Evolutionary conservation across 257 asterid species (phyloP).

Genomic region (Solanum bukasovii): DNA sequence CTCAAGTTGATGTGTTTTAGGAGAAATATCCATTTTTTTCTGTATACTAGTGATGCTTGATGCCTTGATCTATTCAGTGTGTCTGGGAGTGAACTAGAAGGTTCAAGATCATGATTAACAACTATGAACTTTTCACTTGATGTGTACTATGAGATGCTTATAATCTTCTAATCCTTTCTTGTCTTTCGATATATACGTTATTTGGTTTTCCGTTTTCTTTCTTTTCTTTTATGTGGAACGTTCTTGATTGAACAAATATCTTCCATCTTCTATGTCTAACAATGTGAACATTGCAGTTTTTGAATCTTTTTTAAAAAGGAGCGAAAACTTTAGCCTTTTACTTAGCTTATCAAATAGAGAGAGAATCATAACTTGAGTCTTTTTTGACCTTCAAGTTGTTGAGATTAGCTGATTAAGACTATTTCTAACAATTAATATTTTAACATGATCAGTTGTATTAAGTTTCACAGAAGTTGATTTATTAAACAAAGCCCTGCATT

Average conservation of each 20-base stretch:
- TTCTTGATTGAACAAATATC: not conserved
- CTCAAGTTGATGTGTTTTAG: not conserved
- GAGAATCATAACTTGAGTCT: not conserved
- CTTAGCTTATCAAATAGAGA: not conserved
- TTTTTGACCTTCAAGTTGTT: not conserved
- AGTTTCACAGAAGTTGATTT: not conserved
- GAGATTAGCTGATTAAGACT: not conserved
- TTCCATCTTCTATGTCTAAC: not conserved
- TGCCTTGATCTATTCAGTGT: not conserved
- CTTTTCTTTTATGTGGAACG: not conserved
- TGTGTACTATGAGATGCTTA: not conserved
- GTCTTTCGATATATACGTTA: not conserved
- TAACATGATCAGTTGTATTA: not conserved
- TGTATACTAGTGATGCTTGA: not conserved
- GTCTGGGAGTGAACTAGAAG: not conserved
- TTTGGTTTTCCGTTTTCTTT: not conserved
- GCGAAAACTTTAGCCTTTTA: not conserved
- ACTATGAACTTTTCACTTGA: not conserved
- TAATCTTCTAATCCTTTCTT: not conserved
- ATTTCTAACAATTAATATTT: not conserved
- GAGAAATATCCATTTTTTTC: not conserved
- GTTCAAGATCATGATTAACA: not conserved
- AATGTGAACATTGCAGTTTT: not conserved
- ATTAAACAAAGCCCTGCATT: not conserved
- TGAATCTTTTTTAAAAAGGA: not conserved